phyloP scores from a whole-genome alignment of 176 grass and related monocot species.

The Poa annua region DNA sequence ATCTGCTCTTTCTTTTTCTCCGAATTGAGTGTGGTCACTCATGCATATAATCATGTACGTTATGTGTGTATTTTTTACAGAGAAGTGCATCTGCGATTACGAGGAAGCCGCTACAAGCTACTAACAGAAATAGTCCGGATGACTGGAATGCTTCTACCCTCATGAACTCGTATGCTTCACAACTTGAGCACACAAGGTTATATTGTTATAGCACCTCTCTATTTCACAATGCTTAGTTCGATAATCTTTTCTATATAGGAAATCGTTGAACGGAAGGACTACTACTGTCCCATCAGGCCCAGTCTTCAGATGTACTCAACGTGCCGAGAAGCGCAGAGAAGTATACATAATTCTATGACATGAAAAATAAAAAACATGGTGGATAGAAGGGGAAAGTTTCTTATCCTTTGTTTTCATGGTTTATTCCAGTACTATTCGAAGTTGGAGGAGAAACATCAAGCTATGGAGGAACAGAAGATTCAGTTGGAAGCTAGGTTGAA shows the following conservation, averaged over 20 bases:
- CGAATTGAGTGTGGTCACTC: neutral
- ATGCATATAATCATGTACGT: neutral
- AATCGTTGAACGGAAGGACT: conserved; percentile 54
- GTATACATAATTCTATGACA: conserved; percentile 44
- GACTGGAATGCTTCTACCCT: conserved; percentile 37
- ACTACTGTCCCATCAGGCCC: conserved; percentile 74
- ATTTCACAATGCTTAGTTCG: conserved; percentile 11
- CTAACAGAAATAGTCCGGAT: conserved; percentile 36
- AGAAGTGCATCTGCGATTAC: conserved; percentile 44
- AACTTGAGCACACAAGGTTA: neutral
- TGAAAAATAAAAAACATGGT: conserved; percentile 16
- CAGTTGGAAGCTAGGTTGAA: conserved; percentile 75
- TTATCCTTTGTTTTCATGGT: conserved; percentile 11
- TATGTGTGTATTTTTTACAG: conserved; percentile 35
- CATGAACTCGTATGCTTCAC: conserved; percentile 32
- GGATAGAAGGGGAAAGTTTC: neutral
- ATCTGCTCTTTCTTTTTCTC: neutral
- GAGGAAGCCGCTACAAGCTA: conserved; percentile 49
- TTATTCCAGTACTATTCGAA: conserved; percentile 76
- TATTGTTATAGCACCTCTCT: neutral
- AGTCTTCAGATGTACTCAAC: conserved; percentile 76
- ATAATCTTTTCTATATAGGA: conserved; percentile 4
- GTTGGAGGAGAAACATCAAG: conserved; percentile 95
- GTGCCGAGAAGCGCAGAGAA: conserved; percentile 91
- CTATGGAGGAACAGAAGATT: conserved; percentile 79